A percentile compares a stretch with the other conserved stretches of the same genome.
Evolutionary conservation across 352 stramenopile genomes (phyloP).

Genomic region (Phytopythium oedochilum): DNA sequence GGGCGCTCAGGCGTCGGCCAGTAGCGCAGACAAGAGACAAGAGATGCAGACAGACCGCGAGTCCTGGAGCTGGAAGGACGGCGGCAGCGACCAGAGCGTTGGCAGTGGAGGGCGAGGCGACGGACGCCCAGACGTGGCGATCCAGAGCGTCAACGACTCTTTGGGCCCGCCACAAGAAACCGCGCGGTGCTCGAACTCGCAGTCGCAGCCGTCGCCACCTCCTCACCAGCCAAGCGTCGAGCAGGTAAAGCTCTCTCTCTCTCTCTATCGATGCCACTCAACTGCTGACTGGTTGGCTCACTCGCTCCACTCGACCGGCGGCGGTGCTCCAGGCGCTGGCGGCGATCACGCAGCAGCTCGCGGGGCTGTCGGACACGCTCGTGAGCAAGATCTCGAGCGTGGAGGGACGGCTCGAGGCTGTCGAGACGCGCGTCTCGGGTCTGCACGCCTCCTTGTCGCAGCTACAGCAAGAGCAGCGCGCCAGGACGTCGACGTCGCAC

Average conservation of each 20-base stretch:
- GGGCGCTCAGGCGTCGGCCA: not conserved
- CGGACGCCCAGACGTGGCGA: not conserved
- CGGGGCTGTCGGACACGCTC: slow-evolving; percentile 22
- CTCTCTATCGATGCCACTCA: not conserved
- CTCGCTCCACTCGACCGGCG: not conserved
- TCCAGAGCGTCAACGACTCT: not conserved
- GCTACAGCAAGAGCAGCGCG: not conserved
- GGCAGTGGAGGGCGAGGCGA: not conserved
- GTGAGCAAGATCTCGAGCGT: slow-evolving; percentile 31
- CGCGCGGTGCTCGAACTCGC: not conserved
- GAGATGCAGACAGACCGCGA: not conserved
- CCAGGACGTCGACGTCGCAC: too few relatives aligned
- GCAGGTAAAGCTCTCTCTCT: not conserved
- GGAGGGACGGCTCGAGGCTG: slow-evolving; percentile 20
- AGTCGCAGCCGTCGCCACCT: not conserved
- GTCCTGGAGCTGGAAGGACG: not conserved
- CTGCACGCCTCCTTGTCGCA: slow-evolving; percentile 7
- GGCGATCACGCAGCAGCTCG: slow-evolving; percentile 27
- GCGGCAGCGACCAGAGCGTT: not conserved
- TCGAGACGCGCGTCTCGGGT: slow-evolving; percentile 27
- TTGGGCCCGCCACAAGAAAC: not conserved
- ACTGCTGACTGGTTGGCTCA: not conserved
- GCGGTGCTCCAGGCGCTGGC: slow-evolving; percentile 6
- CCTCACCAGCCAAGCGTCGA: not conserved
- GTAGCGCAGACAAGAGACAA: not conserved